phyloP scores from a whole-genome alignment of 2,329 filamentous ascomycete species.

The Pseudocercospora crystallina region DNA sequence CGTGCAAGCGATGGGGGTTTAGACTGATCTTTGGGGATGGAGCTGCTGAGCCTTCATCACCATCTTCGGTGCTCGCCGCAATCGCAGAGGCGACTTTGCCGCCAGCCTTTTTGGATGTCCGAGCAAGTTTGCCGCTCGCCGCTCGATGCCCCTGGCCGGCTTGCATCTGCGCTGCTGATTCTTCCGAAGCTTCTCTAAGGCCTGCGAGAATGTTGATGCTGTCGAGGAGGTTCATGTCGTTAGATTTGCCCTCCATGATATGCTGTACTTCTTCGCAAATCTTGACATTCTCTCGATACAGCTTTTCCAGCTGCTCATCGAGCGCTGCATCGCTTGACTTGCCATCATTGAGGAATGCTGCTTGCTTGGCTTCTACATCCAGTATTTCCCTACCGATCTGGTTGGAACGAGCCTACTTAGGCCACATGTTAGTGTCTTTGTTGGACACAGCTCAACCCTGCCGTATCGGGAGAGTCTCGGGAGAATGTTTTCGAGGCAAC shows the following conservation, averaged over 20 bases:
- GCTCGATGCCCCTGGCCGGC: slow-evolving; percentile 23
- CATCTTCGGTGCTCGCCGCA: slow-evolving; percentile 29
- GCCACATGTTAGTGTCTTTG: neutral
- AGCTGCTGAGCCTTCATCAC: slow-evolving; percentile 33
- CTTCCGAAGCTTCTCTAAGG: slow-evolving; percentile 48
- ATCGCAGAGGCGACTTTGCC: slow-evolving; percentile 24
- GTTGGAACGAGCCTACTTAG: slow-evolving; percentile 30
- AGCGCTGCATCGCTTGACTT: slow-evolving; percentile 37
- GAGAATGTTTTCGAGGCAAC: too few species aligned
- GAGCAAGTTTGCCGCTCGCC: slow-evolving; percentile 29
- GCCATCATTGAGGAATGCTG: slow-evolving; percentile 30
- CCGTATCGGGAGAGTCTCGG: too few species aligned
- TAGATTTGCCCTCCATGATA: slow-evolving; percentile 44
- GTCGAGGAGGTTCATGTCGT: slow-evolving; percentile 43
- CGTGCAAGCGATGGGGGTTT: slow-evolving; percentile 25
- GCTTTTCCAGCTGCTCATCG: slow-evolving; percentile 47
- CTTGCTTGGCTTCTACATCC: slow-evolving; percentile 37
- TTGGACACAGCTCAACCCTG: too few species aligned
- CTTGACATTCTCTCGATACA: slow-evolving; percentile 50
- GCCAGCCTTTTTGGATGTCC: slow-evolving; percentile 28
- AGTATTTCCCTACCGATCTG: slow-evolving; percentile 38
- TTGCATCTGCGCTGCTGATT: slow-evolving; percentile 38
- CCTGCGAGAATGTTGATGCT: slow-evolving; percentile 49
- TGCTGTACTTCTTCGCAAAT: slow-evolving; percentile 47
- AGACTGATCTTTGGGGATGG: slow-evolving; percentile 35